Base-by-base conservation (phyloP, 768 basidiomycete genomes). In the Amanita pallidorosea region DNA sequence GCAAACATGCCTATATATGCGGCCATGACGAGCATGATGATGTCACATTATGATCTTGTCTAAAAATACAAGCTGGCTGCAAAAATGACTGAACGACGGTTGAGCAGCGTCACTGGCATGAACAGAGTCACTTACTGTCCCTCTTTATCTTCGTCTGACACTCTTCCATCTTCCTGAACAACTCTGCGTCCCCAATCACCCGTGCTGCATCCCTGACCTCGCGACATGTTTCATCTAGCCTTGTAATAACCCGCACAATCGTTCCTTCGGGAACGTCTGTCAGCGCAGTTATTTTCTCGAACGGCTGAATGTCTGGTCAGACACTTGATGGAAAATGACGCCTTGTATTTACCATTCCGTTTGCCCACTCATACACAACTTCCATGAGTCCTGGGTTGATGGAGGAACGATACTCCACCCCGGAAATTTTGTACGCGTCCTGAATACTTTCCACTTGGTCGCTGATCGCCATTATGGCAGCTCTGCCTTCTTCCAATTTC, bases 311-410 rank as follows among this genome's bases (percentile, higher is more conserved):
- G 12, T 9, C 25, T 38, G 20, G 40, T 15, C 18, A 31, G 42
- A 50, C 38, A 22, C 34, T 18, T 15, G 12, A 29, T 25, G 13
- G 22, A 4, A 34, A 33, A 45, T 38, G 7, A 1, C 25, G 9
- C 11, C 17, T 9, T n/a, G 20, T 46, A 55, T 81, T 58, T 58
- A 95, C 95, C 94, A 95, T 97, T 49, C 96, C 96, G 64, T 87
- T 91, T 0, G 96, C 94, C 96, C 96, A 99, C 65, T 98, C 96
- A 61, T 98, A 97, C 6, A 97, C 96, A 1, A 95, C 96, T 62
- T 99, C 95, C 7, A 90, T 80, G 20, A 99, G 70, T 6, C 96
- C 96, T 54, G 87, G 86, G 64, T 96, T 97, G 58, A 94, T 79
- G 52, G 72, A 80, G 43, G 79, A 76, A 48, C 83, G 80, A 62